Evolutionary conservation across 1,139 yeast species (phyloP), one percentile per base, ranked within the genome.

Genomic region (Meyerozyma smithsonii): DNA sequence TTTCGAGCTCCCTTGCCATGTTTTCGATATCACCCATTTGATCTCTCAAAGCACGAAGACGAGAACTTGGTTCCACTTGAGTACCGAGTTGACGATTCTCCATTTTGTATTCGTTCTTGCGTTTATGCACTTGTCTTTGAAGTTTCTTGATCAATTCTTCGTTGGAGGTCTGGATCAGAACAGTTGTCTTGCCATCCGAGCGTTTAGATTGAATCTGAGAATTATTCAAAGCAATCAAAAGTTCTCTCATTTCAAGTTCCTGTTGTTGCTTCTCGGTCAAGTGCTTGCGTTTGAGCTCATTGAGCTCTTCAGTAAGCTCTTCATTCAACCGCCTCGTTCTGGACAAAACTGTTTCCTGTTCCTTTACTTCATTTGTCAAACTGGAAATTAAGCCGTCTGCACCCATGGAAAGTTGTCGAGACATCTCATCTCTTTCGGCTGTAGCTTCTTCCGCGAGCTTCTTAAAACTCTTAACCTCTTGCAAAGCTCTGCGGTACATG

Each of bases 161-260:
- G 45, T 71, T 70, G 36, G 59, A 61, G 3, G 75, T 69, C 43
- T 62, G 62, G 28, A 69, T 55, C 39, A 59, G 60, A 5, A 66
- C 54, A 36, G 70, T 61, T 37, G 76, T 61, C 43, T 72, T 69
- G 43, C 72, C 61, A 45, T 61, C 52, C 44, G 64, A 49, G 25
- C 40, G 44, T 28, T 35, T 43, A 38, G 65, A 47, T 40, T 57
- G 61, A 39, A 66, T 50, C 37, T 64, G 59, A 5, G 69, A 66
- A 38, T 55, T 55, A 46, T 76, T 76, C 38, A 88, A 63, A 69
- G 85, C 74, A 40, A 90, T 72, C 42, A 87, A 68, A 59, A 92
- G 74, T 58, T 90, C 96, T 43, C 97, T 74, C 74, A 86, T 79
- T 60, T 90, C 96, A 23, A 85, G 69, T 56, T 90, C 97, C 52